Evolutionary conservation across 139 green algal species (phyloP), one percentile per base, ranked within the genome.

Genomic region (Astrephomene gubernaculifera): DNA sequence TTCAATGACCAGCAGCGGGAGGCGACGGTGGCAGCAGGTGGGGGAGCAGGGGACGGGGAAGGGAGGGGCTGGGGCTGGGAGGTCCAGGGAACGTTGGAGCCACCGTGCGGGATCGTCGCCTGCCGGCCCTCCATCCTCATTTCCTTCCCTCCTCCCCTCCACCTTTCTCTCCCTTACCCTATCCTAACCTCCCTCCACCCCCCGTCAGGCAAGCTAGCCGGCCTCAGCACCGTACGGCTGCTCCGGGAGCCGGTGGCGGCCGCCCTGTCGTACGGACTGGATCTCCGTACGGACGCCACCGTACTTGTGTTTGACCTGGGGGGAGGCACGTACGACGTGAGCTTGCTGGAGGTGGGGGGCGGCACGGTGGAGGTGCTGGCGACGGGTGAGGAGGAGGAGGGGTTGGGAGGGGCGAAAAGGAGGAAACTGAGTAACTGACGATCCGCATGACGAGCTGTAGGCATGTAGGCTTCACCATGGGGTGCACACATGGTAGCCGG

Each of bases 261-360:
- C 21, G 96, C 96, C 0, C 88, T 98, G 52, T 95, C 94, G 1
- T 98, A 98, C 84, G 96, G 96, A 19, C 71, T 98, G 68, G 89
- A 96, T 71, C 82, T 96, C 36, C 78, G 92, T 74, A 39, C 94
- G 79, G 95, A 98, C 63, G 87, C 97, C 81, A 95, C 92, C 12
- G 92, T 98, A 71, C 90, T 98, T 41, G 96, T 98, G 71, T 95
- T 98, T 79, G 96, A 98, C 87, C 88, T 98, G 38, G 96, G 96
- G 1, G 96, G 96, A 12, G 96, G 96, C 71, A 98, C 96, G 9
- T 97, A 95, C 87, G 96, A 98, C 68, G 91, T 98, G 2, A 92
- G 73, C 49, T 82, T 98, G n/a, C 88, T 98, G 71, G 96, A 98
- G 75, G 91, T 96, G 22, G 96, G 96, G 39, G 91, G 92, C 44